Evolutionary conservation across 495 filamentous ascomycete genomes (phyloP), one percentile per base, ranked within the genome.

Genomic region (Trichocladium antarcticum): DNA sequence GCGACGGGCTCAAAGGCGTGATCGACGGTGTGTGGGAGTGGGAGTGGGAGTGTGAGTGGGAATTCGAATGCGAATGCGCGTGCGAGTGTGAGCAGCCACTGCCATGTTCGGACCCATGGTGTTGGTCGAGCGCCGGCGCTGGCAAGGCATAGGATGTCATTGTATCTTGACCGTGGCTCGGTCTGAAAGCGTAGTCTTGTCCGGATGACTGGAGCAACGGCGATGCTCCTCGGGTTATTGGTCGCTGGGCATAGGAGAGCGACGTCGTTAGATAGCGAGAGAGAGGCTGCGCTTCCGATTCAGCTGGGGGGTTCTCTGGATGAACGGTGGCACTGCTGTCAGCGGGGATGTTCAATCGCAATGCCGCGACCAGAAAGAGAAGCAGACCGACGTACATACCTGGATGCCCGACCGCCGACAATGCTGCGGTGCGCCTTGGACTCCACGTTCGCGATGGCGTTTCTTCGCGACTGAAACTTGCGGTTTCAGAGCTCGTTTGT

Each of bases 61-160:
- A 60, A 20, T 66, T 63, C 6, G 65, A 58, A 37, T 68, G 66
- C 6, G 62, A 57, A 50, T 60, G 51, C 5, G 62, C 54, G 35
- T n/a, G n/a, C n/a, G n/a, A n/a, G n/a, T n/a, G n/a, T n/a, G n/a
- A n/a, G n/a, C n/a, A n/a, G n/a, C n/a, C n/a, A n/a, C 56, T 51
- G 12, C 20, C 53, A 27, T 50, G 55, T 17, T 57, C 58, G 32
- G 64, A 55, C 6, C 57, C 59, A 53, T 64, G 65, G 34, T 67
- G 64, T 24, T 64, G 57, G 58, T 72, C 68, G 40, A 76, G 57
- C 19, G 72, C 63, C 31, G 74, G 63, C 34, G 68, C 65, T 27
- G 74, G 74, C 27, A 76, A 63, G 36, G 69, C 70, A 54, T 76
- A 77, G 1, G 74, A 68, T 11, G 68, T 66, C 73, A 75, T 75